Base-by-base conservation (phyloP, 768 basidiomycete genomes). In the Boletus speciosus region DNA sequence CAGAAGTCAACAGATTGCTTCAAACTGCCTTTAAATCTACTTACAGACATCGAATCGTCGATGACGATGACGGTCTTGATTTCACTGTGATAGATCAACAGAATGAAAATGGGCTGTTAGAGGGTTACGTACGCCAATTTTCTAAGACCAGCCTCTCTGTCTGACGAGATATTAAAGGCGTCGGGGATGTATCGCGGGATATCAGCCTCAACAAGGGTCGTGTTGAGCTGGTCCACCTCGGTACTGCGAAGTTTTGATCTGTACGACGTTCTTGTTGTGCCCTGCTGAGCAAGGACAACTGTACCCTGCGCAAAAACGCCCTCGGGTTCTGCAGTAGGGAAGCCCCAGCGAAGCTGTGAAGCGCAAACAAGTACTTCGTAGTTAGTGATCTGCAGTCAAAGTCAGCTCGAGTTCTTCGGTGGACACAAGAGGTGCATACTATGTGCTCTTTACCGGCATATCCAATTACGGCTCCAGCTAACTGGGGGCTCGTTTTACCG, bases 11-110 rank as follows among this genome's bases (percentile, higher is more conserved):
- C 31, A 31, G 11, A 21, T 6, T 15, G 31, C 6, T 14, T 21
- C n/a, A 15, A 48, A 23, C 11, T 1, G 6, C 16, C 19, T 4
- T 19, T 10, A 15, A 1, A 36, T 21, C 14, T 15, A 56, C 64
- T 45, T 21, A 72, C 73, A 1, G 77, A 76, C 47, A 71, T 60
- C 1, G 75, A 76, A 48, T 76, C 77, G 44, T 75, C 72, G 23
- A 77, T 60, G 36, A 77, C 55, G 41, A 77, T 66, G 38, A 77
- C 73, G 14, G 76, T 73, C 56, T 77, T 77, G 62, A 74, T 69
- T 45, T 73, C 72, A 51, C 73, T 73, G 21, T 8, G 36, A 23
- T 36, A 5, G 6, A 10, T 62, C 52, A 66, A 41, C n/a, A 46
- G 5, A 38, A 12, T 10, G 27, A 16, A 31, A 23, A 34, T 0